Base-by-base conservation (phyloP, 2,329 filamentous ascomycete species). In the Diaporthe batatas region DNA sequence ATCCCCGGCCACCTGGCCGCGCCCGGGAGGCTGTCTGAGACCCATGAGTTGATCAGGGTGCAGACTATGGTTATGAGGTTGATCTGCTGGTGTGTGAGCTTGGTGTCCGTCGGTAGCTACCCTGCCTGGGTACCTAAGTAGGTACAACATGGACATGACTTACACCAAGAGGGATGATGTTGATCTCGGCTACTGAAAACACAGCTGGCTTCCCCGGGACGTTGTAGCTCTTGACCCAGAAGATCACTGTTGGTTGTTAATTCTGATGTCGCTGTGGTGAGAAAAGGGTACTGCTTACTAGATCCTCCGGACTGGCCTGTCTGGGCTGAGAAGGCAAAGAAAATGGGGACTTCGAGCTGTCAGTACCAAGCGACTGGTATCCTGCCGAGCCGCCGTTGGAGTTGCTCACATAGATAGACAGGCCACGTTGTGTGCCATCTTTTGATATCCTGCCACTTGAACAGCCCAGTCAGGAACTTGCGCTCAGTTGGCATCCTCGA, bases 401-500 rank as follows among this genome's bases (percentile, higher is more conserved):
- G 8, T 0, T 4, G 2, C 62, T 23, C 12, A 65, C 62, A 79
- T 3, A 79, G 69, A 34, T 78, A 79, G 1, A 78, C 78, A 34
- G 79, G 77, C 78, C 78, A 79, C 18, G 78, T 79, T 18, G 73
- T 76, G 72, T 79, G 77, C 78, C 78, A 79, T 12, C 77, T 76
- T 59, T 76, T 77, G 10, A 79, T 75, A 36, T 79, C 78, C 53
- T 78, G 78, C 78, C 78, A 79, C 55, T 77, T 78, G 72, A 79
- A 79, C 3, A 79, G 69, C 0, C 78, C 78, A 1, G 78, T 78
- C 6, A 76, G 57, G 0, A 75, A 73, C 44, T 76, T 79, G 11
- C 29, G 65, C 57, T 79, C 78, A 7, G 68, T 75, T 76, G 44
- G 62, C 62, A 65, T 65, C 14, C 62, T 36, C 6, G 44, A 36